A percentile compares a stretch with the other conserved stretches of the same genome.
These are phyloP conservation scores for Lolium rigidum DNA, from an alignment of 176 grass and related monocot species.

Conservation along the genomic window DNA sequence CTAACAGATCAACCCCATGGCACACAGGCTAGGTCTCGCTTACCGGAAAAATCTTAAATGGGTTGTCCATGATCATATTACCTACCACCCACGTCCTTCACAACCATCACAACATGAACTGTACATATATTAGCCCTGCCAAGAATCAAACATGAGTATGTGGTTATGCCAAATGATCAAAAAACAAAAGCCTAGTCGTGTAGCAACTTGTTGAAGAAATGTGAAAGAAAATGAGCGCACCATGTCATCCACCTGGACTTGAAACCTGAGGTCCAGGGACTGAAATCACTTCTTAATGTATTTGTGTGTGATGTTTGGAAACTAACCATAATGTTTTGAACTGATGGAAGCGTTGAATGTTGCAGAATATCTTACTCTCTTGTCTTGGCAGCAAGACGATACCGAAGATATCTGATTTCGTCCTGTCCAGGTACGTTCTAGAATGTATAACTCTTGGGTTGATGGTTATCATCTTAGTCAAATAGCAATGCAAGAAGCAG, in stretches of 20 bases:
- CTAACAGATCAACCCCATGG: too few species aligned
- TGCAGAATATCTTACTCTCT: conserved; percentile 67
- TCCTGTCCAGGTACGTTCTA: conserved; percentile 47
- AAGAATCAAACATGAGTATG: too few species aligned
- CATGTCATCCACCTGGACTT: conserved; percentile 69
- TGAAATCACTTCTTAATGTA: not conserved
- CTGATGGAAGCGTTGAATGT: not conserved
- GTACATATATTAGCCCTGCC: too few species aligned
- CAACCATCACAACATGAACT: too few species aligned
- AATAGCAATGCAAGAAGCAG: not conserved
- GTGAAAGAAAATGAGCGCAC: conserved; percentile 14
- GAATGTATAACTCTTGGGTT: not conserved
- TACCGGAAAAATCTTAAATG: too few species aligned
- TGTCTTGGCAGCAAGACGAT: not conserved
- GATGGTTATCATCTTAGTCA: not conserved
- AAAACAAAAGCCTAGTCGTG: too few species aligned
- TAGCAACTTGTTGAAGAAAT: too few species aligned
- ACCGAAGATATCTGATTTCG: conserved; percentile 79
- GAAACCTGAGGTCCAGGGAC: conserved; percentile 62
- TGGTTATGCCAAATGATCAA: too few species aligned
- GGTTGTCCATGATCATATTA: too few species aligned
- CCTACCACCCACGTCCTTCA: too few species aligned
- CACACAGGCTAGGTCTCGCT: too few species aligned
- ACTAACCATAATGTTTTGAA: not conserved
- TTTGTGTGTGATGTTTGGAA: not conserved